Evolutionary conservation across 805 yeast genomes (phyloP), one percentile per base, ranked within the genome.

Genomic region (Saturnispora silvae): DNA sequence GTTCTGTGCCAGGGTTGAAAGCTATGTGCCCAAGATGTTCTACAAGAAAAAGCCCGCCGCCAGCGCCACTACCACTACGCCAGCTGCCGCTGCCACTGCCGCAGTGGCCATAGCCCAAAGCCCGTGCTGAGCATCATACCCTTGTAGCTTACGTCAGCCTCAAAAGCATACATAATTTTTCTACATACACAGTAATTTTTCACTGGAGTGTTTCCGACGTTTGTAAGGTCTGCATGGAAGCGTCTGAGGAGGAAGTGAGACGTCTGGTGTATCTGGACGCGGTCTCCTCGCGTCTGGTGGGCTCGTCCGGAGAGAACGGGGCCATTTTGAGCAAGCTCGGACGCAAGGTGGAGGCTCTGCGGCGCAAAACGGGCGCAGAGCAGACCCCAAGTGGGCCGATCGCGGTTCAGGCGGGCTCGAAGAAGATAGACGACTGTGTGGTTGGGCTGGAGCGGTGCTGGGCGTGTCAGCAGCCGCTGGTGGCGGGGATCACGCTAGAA

Each of bases 1-100:
- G 18, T 89, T 94, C 75, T 80, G 86, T 19, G 57, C 61, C 13
- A 64, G 67, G 31, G 56, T 83, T 26, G 67, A 70, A 45, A 43
- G 4, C 68, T 72, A 29, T 57, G 75, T 5, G 86, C 92, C 3
- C 71, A 68, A 41, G 63, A 79, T 47, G 81, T 34, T 34, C 17
- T n/a, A 17, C 15, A 15, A 14, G 16, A 18, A 16, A 28, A 15
- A 28, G 25, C 8, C 25, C 8, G 25, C 11, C 11, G 10, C 25
- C 8, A 23, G 25, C 11, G 25, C 8, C 25, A 23, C 10, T 23
- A 11, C 25, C 8, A 23, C 8, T 23, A 8, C 25, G 8, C 10
- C 10, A 23, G 25, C n/a, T n/a, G n/a, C n/a, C n/a, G n/a, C n/a
- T n/a, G n/a, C n/a, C n/a, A n/a, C n/a, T n/a, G n/a, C n/a, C n/a